Percentiles rank a stretch among this genome's conserved stretches.
Conservation (phyloP, 106 monocot species). For the Apostasia ramifera region DNA sequence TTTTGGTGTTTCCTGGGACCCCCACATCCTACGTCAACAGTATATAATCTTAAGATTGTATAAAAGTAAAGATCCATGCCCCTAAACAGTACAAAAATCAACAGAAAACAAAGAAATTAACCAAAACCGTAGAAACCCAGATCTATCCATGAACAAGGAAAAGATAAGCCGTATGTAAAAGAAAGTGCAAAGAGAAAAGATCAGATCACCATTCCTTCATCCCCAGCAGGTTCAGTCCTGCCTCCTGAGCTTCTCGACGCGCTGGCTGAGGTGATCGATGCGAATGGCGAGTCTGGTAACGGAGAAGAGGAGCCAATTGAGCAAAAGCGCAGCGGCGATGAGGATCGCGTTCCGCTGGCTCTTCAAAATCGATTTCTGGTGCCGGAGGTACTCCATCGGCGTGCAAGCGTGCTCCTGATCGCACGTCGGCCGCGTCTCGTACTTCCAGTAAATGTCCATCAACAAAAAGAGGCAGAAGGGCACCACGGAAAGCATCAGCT, state of each 20-base stretch:
- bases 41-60: no score
- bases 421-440: slow-evolving; percentile 65
- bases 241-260: slow-evolving; percentile 55
- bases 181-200: no score
- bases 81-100: no score
- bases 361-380: slow-evolving; percentile 78
- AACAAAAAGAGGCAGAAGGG: slow-evolving; percentile 79
- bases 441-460: slow-evolving; percentile 90
- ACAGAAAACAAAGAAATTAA: no score
- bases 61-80: no score
- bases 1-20: no score
- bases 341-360: slow-evolving; percentile 77
- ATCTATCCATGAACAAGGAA: no score
- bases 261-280: slow-evolving; percentile 39
- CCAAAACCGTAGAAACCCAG: no score
- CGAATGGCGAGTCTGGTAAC: slow-evolving; percentile 45
- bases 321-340: slow-evolving; percentile 53
- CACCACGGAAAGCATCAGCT: slow-evolving; percentile 62
- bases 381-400: slow-evolving; percentile 54
- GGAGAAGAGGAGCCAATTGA: slow-evolving; percentile 76
- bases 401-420: slow-evolving; percentile 56
- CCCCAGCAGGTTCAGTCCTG: slow-evolving; percentile 13
- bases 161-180: no score
- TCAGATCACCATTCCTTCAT: no score
- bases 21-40: no score